These are phyloP conservation scores for Hypoxylon perforatum DNA, from an alignment of 495 filamentous ascomycete genomes.

Conservation along the genomic window DNA sequence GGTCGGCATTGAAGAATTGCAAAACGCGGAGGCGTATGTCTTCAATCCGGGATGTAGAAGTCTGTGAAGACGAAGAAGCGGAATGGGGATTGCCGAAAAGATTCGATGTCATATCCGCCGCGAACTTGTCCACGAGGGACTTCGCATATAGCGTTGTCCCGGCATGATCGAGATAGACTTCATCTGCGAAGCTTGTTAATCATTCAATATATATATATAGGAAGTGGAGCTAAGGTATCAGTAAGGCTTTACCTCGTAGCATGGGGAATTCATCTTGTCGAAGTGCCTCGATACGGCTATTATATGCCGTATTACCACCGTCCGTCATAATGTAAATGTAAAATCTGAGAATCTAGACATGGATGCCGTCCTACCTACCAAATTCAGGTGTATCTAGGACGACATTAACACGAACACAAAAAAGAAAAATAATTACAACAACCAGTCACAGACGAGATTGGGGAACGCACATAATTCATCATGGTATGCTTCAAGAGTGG, in stretches of 20 bases:
- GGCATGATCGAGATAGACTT: conserved; percentile 92
- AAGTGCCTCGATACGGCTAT: conserved; percentile 72
- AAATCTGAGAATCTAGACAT: conserved; percentile 21
- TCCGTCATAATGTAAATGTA: conserved; percentile 41
- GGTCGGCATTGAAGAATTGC: conserved; percentile 85
- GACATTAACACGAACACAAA: background rate
- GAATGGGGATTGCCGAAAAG: conserved; percentile 95
- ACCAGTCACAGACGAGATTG: conserved; percentile 1
- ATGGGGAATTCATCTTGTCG: conserved; percentile 83
- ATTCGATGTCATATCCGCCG: conserved; percentile 76
- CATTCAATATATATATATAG: background rate
- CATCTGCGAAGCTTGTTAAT: conserved; percentile 61
- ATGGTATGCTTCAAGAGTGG: conserved; percentile 29
- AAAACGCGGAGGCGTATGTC: conserved; percentile 78
- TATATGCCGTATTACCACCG: conserved; percentile 62
- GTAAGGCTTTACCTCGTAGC: conserved; percentile 72
- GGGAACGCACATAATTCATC: conserved; percentile 12
- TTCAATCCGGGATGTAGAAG: conserved; percentile 78
- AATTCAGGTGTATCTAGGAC: background rate
- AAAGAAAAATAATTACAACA: background rate
- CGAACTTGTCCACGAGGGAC: conserved; percentile 82
- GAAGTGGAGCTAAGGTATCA: background rate
- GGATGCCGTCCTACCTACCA: conserved; percentile 32
- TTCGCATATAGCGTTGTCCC: conserved; percentile 85
- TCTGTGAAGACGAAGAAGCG: conserved; percentile 81